These are phyloP conservation scores for Rhizopogon roseolus DNA, from an alignment of 768 basidiomycete species.

Conservation along the genomic window DNA sequence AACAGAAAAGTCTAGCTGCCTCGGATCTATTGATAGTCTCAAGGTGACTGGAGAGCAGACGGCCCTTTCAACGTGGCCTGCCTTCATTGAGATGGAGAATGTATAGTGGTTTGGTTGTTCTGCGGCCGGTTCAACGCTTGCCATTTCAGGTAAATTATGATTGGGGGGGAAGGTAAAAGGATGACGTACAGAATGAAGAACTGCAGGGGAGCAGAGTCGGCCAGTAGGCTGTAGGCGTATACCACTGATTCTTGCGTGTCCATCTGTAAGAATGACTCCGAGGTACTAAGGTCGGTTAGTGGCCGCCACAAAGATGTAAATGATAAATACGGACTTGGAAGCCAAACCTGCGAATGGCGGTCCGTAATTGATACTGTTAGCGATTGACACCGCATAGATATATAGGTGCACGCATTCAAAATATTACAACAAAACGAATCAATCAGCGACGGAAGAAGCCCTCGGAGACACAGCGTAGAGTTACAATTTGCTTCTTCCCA, in stretches of 20 bases:
- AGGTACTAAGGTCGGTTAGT: slow-evolving; percentile 5
- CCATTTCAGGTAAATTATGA: slow-evolving; percentile 22
- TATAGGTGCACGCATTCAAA: neutral
- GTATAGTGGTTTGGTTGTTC: slow-evolving; percentile 34
- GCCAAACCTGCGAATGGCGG: slow-evolving; percentile 7
- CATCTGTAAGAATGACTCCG: slow-evolving; percentile 18
- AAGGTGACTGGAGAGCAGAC: slow-evolving; percentile 44
- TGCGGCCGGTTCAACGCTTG: slow-evolving; percentile 24
- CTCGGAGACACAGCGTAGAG: neutral
- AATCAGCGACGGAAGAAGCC: slow-evolving; percentile 8
- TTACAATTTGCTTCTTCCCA: slow-evolving; percentile 5
- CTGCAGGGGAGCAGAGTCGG: slow-evolving; percentile 38
- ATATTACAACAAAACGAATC: too few species aligned
- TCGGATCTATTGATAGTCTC: slow-evolving; percentile 47
- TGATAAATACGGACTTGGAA: slow-evolving; percentile 10
- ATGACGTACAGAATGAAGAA: slow-evolving; percentile 48
- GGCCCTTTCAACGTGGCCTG: slow-evolving; percentile 50
- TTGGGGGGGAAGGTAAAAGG: neutral
- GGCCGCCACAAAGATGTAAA: neutral
- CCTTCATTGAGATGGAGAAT: slow-evolving; percentile 51
- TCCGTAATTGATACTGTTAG: slow-evolving; percentile 5
- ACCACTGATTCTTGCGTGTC: slow-evolving; percentile 14
- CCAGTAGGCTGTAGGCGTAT: slow-evolving; percentile 48
- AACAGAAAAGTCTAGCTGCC: slow-evolving; percentile 52
- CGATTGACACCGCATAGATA: neutral